Base-by-base conservation (phyloP, 2,329 filamentous ascomycete species). In the Xenoacremonium recifei region DNA sequence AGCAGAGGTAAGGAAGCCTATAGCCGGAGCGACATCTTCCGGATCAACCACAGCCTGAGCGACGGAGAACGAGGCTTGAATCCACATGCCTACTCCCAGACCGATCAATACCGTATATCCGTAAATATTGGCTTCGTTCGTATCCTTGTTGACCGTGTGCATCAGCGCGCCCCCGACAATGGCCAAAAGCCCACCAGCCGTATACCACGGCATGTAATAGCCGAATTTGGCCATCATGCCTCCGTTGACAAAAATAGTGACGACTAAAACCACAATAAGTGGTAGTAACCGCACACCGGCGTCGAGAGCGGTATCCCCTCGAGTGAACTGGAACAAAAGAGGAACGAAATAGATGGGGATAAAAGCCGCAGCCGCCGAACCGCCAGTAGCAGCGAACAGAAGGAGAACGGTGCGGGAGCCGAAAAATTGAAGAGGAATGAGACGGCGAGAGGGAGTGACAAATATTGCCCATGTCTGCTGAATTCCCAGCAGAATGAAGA, bases 351-450 rank as follows among this genome's bases (percentile, higher is more conserved):
- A 78, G n/a, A 71, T 52, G 12, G 29, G 29, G 50, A 34, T 10
- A 64, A 47, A 29, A 59, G 21, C 3, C 25, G 61, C 21, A 48
- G 29, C n/a, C 17, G 7, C 29, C 6, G 29, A 9, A 9, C 12
- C 44, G 11, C 54, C 43, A 15, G 47, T 46, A 13, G 40, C 40
- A 4, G 37, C 48, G 11, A 53, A 44, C 4, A 73, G 43, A 7
- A 27, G 23, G 23, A 27, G 23, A 19, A 66, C 49, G 10, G 61
- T 60, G 10, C 53, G 54, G 15, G 51, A 51, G 9, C 49, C 48
- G 1, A 77, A 49, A 30, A 79, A 66, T 4, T 75, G 60, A 0
- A 65, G 50, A 0, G 76, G 77, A 44, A 79, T 75, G 4, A 77
- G 42, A 6, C 29, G 29, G 7, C 29, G 7, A 31, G 29, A 6